Evolutionary conservation across 305 asterid species (phyloP), one percentile per base, ranked within the genome.

Genomic region (Ajuga reptans): DNA sequence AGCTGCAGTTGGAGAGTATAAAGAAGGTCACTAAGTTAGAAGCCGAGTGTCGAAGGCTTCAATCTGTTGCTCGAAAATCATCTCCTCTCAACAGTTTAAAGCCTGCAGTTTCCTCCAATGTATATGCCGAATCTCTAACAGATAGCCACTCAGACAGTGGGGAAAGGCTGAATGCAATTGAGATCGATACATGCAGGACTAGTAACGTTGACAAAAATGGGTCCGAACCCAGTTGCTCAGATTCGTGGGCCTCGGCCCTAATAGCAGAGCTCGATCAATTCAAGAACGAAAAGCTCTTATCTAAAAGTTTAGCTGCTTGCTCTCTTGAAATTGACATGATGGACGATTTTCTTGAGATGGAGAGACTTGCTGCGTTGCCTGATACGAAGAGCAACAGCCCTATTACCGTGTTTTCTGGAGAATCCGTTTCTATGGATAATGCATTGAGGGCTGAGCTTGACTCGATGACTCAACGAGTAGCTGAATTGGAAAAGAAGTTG

Each of bases 321-420:
- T 67, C 92, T 1, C 69, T 82, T 21, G 92, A 86, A 50, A 78
- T 90, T 43, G 91, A 86, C 56, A 82, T 90, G 81, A 90, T 90
- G 96, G 95, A 90, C 11, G 96, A 90, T 82, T 90, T 90, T 60
- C 82, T 89, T 24, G 96, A 90, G 59, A 90, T 90, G 96, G 96
- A 90, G 64, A 81, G 95, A 2, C 83, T 90, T 34, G 96, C 84
- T 67, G 87, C 95, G 2, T 76, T 85, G 60, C 80, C 84, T 0
- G 92, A 85, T 43, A 67, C 80, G 9, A 75, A 84, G 76, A 78
- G 71, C 70, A 73, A 77, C 62, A 73, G 71, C 11, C 70, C 78
- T 43, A 43, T 65, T 12, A 73, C 72, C 9, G 50, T 36, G 8
- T 69, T 59, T 43, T 52, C 79, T 4, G 68, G 71, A 64, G 85